Evolutionary conservation across 2,329 filamentous ascomycete genomes (phyloP), one percentile per base, ranked within the genome.

Genomic region (Pseudogymnoascus sp.): DNA sequence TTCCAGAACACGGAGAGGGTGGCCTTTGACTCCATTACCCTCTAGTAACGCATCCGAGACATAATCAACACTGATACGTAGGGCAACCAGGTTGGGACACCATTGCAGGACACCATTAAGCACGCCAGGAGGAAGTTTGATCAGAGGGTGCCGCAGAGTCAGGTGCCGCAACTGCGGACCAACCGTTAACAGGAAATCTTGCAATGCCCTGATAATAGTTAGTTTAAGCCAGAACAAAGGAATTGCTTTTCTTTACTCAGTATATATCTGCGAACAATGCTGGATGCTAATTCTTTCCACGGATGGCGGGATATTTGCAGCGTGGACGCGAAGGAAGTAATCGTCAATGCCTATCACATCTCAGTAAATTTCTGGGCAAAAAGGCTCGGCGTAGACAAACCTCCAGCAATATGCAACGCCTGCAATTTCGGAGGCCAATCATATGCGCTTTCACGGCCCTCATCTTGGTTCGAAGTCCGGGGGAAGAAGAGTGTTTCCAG

Each of bases 121-220:
- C 4, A 65, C 61, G 2, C 68, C 66, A 4, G 42, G 39, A 2
- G 61, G 64, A 10, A 74, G 63, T 13, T 69, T 67, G 1, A 66
- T 61, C 70, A 74, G 72, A 3, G 71, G 71, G 59, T 72, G 67
- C 8, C 70, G 66, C n/a, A 74, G 71, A 13, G 70, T 72, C 12
- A 74, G 64, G 21, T 73, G 68, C 33, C 63, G 42, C 7, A 74
- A 61, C 48, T 66, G 67, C 9, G 65, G 36, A 1, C 72, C 72
- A 10, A 72, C 38, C 2, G 42, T 61, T 51, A 62, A 39, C 1
- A 74, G 62, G 4, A 63, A 66, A 6, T 61, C 55, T 10, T 67
- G 29, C 1, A 73, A 63, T 4, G 68, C 58, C 15, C 61, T 42
- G 1, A 5, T 4, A 41, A n/a, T 15, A 59, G 35, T 59, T 59